Conservation (phyloP, 169 alveolate genomes). For the Miamiensis avidus region DNA sequence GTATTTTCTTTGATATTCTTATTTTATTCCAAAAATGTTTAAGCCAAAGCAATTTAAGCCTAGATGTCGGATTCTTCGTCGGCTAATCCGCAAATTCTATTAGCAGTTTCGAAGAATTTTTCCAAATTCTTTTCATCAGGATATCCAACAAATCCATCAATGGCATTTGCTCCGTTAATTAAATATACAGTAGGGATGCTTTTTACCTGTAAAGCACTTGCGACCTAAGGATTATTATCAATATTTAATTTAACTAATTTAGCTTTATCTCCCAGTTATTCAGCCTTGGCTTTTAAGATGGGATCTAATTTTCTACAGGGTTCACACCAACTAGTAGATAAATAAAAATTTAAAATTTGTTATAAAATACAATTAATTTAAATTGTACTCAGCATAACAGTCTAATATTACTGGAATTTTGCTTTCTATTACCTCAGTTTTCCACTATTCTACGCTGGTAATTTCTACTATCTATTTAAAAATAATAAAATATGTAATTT, state of each 20-base stretch:
- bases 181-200: conserved; percentile 57
- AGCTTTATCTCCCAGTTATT: conserved; percentile 31
- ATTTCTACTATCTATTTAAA: conserved; percentile 27
- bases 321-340: conserved; percentile 45
- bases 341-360: too few relatives aligned
- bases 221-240: conserved; percentile 51
- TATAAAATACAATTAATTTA: not conserved
- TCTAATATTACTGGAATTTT: conserved; percentile 54
- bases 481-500: not conserved
- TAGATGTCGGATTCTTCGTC: conserved; percentile 36
- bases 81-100: conserved; percentile 22
- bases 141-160: conserved; percentile 54
- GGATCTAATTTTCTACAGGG: conserved; percentile 58
- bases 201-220: conserved; percentile 42
- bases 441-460: conserved; percentile 32
- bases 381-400: conserved; percentile 56
- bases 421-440: conserved; percentile 38
- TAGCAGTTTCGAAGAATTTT: conserved; percentile 44
- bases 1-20: conserved; percentile 15
- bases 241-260: conserved; percentile 54
- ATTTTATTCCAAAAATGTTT: conserved; percentile 9
- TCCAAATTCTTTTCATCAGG: conserved; percentile 33
- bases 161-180: conserved; percentile 34
- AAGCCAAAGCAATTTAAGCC: conserved; percentile 27
- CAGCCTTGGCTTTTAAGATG: conserved; percentile 33